These are phyloP conservation scores for Ceratocystis diversiconidia DNA, from an alignment of 2,329 filamentous ascomycete genomes.

Conservation along the genomic window DNA sequence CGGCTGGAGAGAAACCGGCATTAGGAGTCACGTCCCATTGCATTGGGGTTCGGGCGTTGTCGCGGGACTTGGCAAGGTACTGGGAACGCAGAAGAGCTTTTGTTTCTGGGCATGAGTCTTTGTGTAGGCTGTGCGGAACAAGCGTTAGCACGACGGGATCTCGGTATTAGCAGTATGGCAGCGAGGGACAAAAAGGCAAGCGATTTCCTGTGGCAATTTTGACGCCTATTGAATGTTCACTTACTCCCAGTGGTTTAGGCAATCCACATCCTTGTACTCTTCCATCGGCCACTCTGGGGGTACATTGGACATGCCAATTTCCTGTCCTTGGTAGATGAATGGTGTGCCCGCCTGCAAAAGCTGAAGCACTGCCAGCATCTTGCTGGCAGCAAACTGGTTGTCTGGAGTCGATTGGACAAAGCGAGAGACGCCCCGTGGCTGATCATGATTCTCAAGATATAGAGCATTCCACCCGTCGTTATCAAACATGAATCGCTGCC, in stretches of 20 bases:
- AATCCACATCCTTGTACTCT: conserved; percentile 56
- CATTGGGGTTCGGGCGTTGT: conserved; percentile 58
- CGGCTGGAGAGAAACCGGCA: conserved; percentile 47
- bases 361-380: conserved; percentile 45
- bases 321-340: conserved; percentile 57
- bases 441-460: conserved; percentile 54
- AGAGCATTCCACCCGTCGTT: conserved; percentile 50
- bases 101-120: conserved; percentile 27
- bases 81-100: conserved; percentile 28
- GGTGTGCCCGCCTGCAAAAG: conserved; percentile 46
- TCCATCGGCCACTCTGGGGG: conserved; percentile 45
- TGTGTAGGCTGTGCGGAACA: conserved; percentile 24
- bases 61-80: conserved; percentile 46
- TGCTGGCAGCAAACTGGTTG: conserved; percentile 37
- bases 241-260: conserved; percentile 37
- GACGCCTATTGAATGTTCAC: conserved; percentile 14
- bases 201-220: too few species aligned
- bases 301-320: conserved; percentile 52
- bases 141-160: not conserved
- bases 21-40: conserved; percentile 50
- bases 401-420: conserved; percentile 38
- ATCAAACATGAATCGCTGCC: conserved; percentile 45
- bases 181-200: not conserved
- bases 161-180: not conserved
- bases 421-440: conserved; percentile 44